A percentile compares a stretch with the other conserved stretches of the same genome.
These are phyloP conservation scores for Saccharomyces hybrid DNA, from an alignment of 1,139 yeast species.

Conservation along the genomic window DNA sequence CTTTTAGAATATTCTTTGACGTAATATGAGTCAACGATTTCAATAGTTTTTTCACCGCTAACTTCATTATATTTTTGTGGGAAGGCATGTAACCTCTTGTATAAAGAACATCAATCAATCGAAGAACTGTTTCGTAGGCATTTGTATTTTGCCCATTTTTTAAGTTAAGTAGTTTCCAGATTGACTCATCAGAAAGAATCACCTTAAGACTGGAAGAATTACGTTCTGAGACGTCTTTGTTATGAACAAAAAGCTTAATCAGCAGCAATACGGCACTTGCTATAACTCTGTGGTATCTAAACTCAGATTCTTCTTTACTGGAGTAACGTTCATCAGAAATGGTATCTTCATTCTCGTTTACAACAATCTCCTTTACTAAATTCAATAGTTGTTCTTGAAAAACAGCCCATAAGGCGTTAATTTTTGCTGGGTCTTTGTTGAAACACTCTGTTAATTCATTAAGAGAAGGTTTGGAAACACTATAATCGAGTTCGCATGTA, in stretches of 20 bases:
- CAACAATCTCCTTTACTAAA: conserved; percentile 45
- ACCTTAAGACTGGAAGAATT: conserved; percentile 10
- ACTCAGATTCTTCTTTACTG: conserved; percentile 55
- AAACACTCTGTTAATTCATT: conserved; percentile 47
- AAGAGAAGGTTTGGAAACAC: conserved; percentile 48
- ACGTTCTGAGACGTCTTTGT: conserved; percentile 13
- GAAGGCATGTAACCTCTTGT: conserved; percentile 17
- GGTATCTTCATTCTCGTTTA: conserved; percentile 52
- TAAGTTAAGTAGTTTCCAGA: conserved; percentile 36
- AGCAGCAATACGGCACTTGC: conserved; percentile 47
- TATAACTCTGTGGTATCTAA: conserved; percentile 59
- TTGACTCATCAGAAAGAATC: conserved; percentile 16
- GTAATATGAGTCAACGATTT: conserved; percentile 44
- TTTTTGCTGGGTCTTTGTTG: conserved; percentile 48
- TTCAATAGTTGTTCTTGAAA: conserved; percentile 52
- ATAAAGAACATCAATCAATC: conserved; percentile 31
- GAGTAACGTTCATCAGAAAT: conserved; percentile 72
- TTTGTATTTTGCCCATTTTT: conserved; percentile 37
- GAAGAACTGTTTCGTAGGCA: conserved; percentile 41
- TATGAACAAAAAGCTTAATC: conserved; percentile 35
- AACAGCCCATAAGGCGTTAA: conserved; percentile 52
- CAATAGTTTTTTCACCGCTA: conserved; percentile 43
- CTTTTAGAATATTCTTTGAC: conserved; percentile 35
- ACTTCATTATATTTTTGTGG: conserved; percentile 37
- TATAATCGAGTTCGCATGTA: conserved; percentile 56